Evolutionary conservation across 2,329 filamentous ascomycete genomes (phyloP).

Genomic region (Aspergillus sojae): DNA sequence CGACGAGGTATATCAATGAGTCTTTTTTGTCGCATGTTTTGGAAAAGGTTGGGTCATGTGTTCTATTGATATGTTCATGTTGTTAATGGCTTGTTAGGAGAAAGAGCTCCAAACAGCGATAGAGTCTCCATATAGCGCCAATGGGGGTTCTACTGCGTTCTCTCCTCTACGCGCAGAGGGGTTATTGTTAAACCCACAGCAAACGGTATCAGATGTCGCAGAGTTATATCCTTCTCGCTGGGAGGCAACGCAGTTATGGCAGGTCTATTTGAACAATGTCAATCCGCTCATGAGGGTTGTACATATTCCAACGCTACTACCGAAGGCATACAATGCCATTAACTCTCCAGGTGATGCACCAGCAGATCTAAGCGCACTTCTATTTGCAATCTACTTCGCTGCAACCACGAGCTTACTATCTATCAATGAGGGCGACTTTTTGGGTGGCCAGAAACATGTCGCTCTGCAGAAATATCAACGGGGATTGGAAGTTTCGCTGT

Average conservation of each 20-base stretch:
- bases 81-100: background rate
- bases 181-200: conserved; percentile 24
- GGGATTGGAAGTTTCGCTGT: conserved; percentile 43
- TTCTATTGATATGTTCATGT: background rate
- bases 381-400: conserved; percentile 33
- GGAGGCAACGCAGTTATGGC: conserved; percentile 32
- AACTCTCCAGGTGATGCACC: conserved; percentile 22
- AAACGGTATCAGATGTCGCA: conserved; percentile 15
- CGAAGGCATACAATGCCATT: conserved; percentile 32
- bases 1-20: conserved; percentile 31
- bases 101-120: conserved; percentile 29
- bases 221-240: conserved; percentile 24
- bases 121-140: conserved; percentile 15
- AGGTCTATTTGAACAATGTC: conserved; percentile 30
- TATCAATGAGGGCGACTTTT: conserved; percentile 14
- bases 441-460: conserved; percentile 14
- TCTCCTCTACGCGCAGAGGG: conserved; percentile 25
- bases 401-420: conserved; percentile 25
- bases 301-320: conserved; percentile 32
- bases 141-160: conserved; percentile 7
- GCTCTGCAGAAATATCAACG: conserved; percentile 26
- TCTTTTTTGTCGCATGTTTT: conserved; percentile 28
- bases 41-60: conserved; percentile 19
- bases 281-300: conserved; percentile 33
- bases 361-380: conserved; percentile 26